Evolutionary conservation across 306 rosid genomes (phyloP), one percentile per base, ranked within the genome.

Genomic region (Myrica gale): DNA sequence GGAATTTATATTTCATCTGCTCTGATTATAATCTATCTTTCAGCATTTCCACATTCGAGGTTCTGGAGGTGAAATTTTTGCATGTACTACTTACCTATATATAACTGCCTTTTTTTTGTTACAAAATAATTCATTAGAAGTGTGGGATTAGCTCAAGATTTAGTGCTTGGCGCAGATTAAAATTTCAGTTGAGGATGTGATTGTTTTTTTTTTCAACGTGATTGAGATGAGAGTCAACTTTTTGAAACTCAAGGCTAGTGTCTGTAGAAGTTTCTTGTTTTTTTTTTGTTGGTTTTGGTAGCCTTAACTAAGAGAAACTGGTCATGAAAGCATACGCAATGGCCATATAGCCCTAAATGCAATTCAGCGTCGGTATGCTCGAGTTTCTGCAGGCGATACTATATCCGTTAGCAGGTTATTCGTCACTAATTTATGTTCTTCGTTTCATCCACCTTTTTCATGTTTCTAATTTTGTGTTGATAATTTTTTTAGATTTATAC

Each of bases 291-390:
- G 77, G 88, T 74, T 81, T 76, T 79, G 77, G 88, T 74, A 66
- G 26, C 74, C 91, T 95, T 95, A 83, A 95, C 90, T 61, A 82
- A 77, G 83, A 80, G 62, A 72, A 82, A 95, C 99, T 74, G 75
- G 88, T 79, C 98, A 95, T 58, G 89, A 80, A 66, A 88, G 60
- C 87, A 56, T 95, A 74, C 74, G 82, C 57, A 78, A 52, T 44
- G 98, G 93, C 20, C 77, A 88, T 41, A 85, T 95, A 69, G 97
- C 96, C 53, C 85, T 95, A 52, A 95, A 95, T 84, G 83, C 96
- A 10, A 90, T 90, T 73, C 99, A 95, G 65, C 91, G 99, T 71
- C 90, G 97, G 2, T 78, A 90, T 84, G 93, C 85, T 46, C 90
- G 73, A 68, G 96, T 95, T 82, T 95, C 99, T 55, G 44, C 87